Evolutionary conservation across 305 asterid genomes (phyloP).

Genomic region (Coffea humblotiana): DNA sequence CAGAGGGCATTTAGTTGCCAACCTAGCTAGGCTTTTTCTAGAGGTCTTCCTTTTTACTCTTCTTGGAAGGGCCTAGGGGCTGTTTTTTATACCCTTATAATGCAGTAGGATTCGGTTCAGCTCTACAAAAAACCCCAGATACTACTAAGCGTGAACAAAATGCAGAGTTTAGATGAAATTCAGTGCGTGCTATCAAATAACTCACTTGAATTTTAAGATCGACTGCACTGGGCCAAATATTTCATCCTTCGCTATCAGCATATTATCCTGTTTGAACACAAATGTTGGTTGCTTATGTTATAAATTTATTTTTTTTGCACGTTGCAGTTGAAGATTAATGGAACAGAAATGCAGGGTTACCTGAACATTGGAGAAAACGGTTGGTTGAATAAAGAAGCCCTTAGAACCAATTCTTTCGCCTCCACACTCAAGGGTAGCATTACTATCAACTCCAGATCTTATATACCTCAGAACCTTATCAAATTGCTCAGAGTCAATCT

Average conservation of each 20-base stretch:
- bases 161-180: too few species aligned
- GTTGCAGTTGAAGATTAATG: background rate
- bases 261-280: constrained; percentile 54
- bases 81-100: too few species aligned
- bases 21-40: too few species aligned
- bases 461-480: constrained; percentile 73
- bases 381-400: constrained; percentile 84
- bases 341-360: constrained; percentile 31
- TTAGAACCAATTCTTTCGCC: constrained; percentile 62
- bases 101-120: too few species aligned
- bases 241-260: constrained; percentile 87
- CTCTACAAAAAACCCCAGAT: too few species aligned
- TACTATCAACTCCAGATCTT: constrained; percentile 58
- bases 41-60: too few species aligned
- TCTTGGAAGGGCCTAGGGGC: too few species aligned
- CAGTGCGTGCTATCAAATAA: too few species aligned
- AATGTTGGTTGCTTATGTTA: background rate
- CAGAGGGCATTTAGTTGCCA: too few species aligned
- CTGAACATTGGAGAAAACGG: constrained; percentile 88
- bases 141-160: too few species aligned
- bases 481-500: constrained; percentile 79
- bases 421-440: constrained; percentile 91
- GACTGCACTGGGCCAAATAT: constrained; percentile 95
- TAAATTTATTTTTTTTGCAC: background rate
- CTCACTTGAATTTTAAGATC: constrained; percentile 68